Base-by-base conservation (phyloP, 2,329 filamentous ascomycete species). In the Colletotrichum agaves region DNA sequence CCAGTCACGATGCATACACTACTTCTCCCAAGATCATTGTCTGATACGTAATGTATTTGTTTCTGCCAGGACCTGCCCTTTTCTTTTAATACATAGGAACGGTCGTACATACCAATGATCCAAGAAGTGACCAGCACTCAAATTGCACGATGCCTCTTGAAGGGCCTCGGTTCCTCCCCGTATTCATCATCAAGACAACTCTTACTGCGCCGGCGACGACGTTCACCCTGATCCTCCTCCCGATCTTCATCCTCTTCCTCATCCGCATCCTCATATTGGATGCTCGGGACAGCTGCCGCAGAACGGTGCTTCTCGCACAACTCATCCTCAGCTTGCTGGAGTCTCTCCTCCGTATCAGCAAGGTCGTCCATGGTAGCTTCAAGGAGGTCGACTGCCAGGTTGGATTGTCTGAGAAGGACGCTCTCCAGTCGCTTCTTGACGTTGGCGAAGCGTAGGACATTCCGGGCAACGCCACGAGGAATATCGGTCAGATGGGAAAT, bases 281-380 rank as follows among this genome's bases (percentile, higher is more conserved):
- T 37, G 35, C 35, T 37, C 13, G 7, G 35, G 13, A 37, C 13
- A 37, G 5, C 35, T 8, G 13, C 35, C 3, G 4, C 12, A 5
- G 35, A 15, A 37, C 35, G 13, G 13, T 37, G 13, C 7, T 12
- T 37, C 12, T 11, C 35, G 35, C 8, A 4, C 35, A 37, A 11
- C 35, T 37, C 35, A 11, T 37, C 11, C 35, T 37, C 35, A 11
- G 35, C 35, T 12, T 37, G 35, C 35, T 37, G 35, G 13, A 53
- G 33, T 19, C n/a, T 53, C 33, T 21, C 33, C 37, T 56, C 35
- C 21, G 46, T 12, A 21, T 50, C 35, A 2, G 35, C 33, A n/a
- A 66, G 59, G 27, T 33, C 23, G 17, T 57, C 17, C 35, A 56
- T 56, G 5, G 33, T 57, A 3, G 58, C 59, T 17, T 66, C 33